Conservation (phyloP, 192 early-diverging fungal species). For the Backusella australiensis region DNA sequence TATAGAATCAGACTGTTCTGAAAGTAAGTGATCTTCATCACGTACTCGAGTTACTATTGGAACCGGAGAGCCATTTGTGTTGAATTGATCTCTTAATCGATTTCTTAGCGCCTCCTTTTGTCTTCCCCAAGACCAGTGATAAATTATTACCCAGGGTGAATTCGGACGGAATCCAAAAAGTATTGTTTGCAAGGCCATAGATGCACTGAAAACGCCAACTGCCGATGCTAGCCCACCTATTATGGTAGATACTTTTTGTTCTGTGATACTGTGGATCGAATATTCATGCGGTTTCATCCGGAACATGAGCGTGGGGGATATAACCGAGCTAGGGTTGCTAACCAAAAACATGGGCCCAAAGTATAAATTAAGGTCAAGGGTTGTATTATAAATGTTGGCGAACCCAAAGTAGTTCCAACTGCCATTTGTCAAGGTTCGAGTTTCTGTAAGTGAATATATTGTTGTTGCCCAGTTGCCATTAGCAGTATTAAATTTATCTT, state of each 20-base stretch:
- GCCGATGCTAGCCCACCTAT: conserved; percentile 3
- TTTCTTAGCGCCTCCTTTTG: neutral
- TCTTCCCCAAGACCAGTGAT: conserved; percentile 18
- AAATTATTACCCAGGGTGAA: neutral
- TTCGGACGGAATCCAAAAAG: conserved; percentile 17
- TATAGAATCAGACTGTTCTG: too few relatives aligned
- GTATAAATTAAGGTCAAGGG: too few relatives aligned
- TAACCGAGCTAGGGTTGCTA: too few relatives aligned
- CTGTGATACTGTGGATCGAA: neutral
- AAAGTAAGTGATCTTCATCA: neutral
- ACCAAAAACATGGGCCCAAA: too few relatives aligned
- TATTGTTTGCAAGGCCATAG: conserved; percentile 3
- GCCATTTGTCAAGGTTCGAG: too few relatives aligned
- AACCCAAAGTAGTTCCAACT: too few relatives aligned
- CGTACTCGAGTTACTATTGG: conserved; percentile 10
- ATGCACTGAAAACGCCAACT: conserved; percentile 8
- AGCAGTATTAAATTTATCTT: too few relatives aligned
- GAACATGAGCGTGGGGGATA: too few relatives aligned
- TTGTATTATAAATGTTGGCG: too few relatives aligned
- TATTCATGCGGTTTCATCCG: neutral
- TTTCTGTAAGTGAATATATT: too few relatives aligned
- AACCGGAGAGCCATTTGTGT: neutral
- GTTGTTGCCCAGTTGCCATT: too few relatives aligned
- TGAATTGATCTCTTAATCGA: neutral
- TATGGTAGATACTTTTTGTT: neutral